phyloP scores from a whole-genome alignment of 257 asterid species.

The Forsythia suspensa region DNA sequence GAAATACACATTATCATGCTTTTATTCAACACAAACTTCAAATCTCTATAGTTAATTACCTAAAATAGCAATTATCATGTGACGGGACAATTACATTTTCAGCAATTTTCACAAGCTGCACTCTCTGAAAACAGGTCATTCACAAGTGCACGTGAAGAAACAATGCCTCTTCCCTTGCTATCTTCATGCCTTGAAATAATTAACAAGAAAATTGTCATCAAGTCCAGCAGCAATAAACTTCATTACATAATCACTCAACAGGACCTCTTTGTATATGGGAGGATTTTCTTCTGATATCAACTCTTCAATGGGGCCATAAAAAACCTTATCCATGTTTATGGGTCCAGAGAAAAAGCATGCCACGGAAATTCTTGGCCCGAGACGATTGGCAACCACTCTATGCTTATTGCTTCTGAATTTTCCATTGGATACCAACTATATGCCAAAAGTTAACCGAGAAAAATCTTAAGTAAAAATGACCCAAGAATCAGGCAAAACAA shows the following conservation, averaged over 20 bases:
- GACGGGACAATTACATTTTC: neutral
- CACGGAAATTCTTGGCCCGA: slow-evolving; percentile 51
- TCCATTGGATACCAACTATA: slow-evolving; percentile 51
- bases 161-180: neutral
- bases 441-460: neutral
- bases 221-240: slow-evolving; percentile 29
- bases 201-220: slow-evolving; percentile 36
- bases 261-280: slow-evolving; percentile 31
- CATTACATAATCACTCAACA: slow-evolving; percentile 33
- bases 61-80: neutral
- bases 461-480: neutral
- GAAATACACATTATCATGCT: neutral
- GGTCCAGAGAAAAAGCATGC: slow-evolving; percentile 40
- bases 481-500: neutral
- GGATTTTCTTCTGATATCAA: slow-evolving; percentile 48
- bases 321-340: slow-evolving; percentile 7
- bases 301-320: slow-evolving; percentile 52
- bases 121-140: neutral
- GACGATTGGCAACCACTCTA: slow-evolving; percentile 31
- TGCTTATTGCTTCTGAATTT: slow-evolving; percentile 43
- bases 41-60: neutral
- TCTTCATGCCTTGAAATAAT: slow-evolving; percentile 36
- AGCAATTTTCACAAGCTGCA: neutral
- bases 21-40: neutral
- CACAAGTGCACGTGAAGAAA: neutral